phyloP scores from a whole-genome alignment of 2,329 filamentous ascomycete genomes.

The Xylariaceae sp. region DNA sequence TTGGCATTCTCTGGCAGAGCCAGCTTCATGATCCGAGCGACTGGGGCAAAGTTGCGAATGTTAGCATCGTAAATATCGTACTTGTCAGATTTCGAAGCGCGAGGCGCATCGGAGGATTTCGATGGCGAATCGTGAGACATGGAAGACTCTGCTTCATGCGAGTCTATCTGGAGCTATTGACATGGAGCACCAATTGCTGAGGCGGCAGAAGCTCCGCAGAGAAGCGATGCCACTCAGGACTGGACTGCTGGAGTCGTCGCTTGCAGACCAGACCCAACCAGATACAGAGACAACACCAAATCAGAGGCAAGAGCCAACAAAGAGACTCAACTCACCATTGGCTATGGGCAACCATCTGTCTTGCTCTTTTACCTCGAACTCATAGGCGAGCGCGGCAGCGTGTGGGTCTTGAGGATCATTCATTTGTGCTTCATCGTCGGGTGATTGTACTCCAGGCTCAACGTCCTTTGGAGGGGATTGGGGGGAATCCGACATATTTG shows the following conservation, averaged over 20 bases:
- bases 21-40: conserved; percentile 98
- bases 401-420: conserved; percentile 80
- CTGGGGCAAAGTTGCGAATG: conserved; percentile 90
- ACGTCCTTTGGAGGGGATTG: conserved; percentile 92
- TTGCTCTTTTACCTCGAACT: conserved; percentile 99
- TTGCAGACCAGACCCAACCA: conserved; percentile 27
- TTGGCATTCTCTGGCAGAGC: conserved; percentile 97
- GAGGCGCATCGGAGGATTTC: conserved; percentile 44
- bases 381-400: conserved; percentile 70
- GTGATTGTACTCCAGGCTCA: conserved; percentile 88
- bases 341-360: conserved; percentile 99
- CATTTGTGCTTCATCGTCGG: conserved; percentile 92
- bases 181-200: conserved; percentile 32
- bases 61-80: conserved; percentile 74
- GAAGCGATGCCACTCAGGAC: conserved; percentile 44
- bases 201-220: conserved; percentile 34
- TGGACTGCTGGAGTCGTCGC: conserved; percentile 17
- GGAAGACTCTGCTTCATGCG: conserved; percentile 32
- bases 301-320: conserved; percentile 36
- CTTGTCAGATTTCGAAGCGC: conserved; percentile 44
- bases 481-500: conserved; percentile 86
- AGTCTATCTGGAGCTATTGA: conserved; percentile 26
- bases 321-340: conserved; percentile 79
- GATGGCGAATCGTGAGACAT: conserved; percentile 59
- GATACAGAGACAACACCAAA: conserved; percentile 45